Conservation (phyloP, 2,329 filamentous ascomycete species). For the Colletotrichum limetticola region DNA sequence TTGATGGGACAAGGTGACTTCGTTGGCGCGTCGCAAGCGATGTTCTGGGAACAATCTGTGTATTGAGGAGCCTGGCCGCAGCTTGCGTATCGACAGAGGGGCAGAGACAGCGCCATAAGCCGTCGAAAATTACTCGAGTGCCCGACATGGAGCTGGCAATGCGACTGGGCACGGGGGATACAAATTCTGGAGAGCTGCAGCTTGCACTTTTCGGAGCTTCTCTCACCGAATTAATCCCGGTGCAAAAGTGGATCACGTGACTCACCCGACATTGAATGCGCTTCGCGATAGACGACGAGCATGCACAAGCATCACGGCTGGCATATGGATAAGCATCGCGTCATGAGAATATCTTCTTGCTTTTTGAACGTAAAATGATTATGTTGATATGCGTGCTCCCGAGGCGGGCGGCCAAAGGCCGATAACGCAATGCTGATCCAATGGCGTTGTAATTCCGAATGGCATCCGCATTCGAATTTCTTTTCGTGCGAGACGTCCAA, state of each 20-base stretch:
- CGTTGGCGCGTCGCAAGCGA: conserved; percentile 4
- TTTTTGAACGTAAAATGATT: conserved; percentile 24
- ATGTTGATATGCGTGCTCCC: not conserved
- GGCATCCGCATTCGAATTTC: not conserved
- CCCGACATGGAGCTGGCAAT: conserved; percentile 46
- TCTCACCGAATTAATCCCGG: conserved; percentile 10
- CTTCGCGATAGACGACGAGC: not conserved
- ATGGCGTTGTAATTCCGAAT: not conserved
- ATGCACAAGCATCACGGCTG: not conserved
- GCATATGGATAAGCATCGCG: not conserved
- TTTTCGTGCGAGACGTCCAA: not conserved
- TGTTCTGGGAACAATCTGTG: conserved; percentile 35
- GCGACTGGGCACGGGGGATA: not conserved
- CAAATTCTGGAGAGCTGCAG: not conserved
- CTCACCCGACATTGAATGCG: not conserved
- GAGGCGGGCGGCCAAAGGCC: not conserved
- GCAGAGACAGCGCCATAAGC: conserved; percentile 73
- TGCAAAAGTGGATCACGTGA: conserved; percentile 19
- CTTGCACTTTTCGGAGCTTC: conserved; percentile 10
- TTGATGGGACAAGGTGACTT: not conserved
- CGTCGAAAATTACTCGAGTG: conserved; percentile 59
- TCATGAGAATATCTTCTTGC: conserved; percentile 1
- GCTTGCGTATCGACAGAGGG: conserved; percentile 60
- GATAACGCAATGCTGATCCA: not conserved
- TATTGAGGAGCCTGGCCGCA: conserved; percentile 46